A percentile compares a stretch with the other conserved stretches of the same genome.
Conservation (phyloP, 805 yeast species). For the Ogataea paradorogensis region DNA sequence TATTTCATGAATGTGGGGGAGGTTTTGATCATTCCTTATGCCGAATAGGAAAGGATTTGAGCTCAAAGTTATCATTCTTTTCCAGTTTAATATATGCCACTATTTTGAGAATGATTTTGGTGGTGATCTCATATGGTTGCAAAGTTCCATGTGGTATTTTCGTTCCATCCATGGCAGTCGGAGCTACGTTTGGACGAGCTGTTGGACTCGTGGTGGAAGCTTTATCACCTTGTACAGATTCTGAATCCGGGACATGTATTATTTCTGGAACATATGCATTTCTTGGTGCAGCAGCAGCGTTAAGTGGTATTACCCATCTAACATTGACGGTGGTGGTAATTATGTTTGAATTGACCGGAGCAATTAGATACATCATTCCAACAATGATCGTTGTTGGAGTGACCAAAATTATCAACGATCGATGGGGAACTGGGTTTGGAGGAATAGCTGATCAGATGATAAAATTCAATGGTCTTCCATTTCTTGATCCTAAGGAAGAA, state of each 20-base stretch:
- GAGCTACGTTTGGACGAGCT: slow-evolving; percentile 91
- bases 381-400: slow-evolving; percentile 94
- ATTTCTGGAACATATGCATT: slow-evolving; percentile 95
- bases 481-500: slow-evolving; percentile 69
- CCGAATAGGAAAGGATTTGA: slow-evolving; percentile 23
- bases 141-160: slow-evolving; percentile 97
- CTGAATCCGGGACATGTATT: slow-evolving; percentile 51
- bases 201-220: slow-evolving; percentile 70
- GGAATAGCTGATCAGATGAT: slow-evolving; percentile 98
- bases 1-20: slow-evolving; percentile 77
- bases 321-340: slow-evolving; percentile 92
- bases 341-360: slow-evolving; percentile 96
- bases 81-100: slow-evolving; percentile 68
- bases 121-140: slow-evolving; percentile 85
- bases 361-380: slow-evolving; percentile 85
- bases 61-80: slow-evolving; percentile 36
- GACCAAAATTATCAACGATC: slow-evolving; percentile 76
- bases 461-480: slow-evolving; percentile 81
- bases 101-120: slow-evolving; percentile 61
- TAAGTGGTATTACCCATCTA: slow-evolving; percentile 90
- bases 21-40: slow-evolving; percentile 41
- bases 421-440: slow-evolving; percentile 62
- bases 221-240: slow-evolving; percentile 32
- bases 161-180: slow-evolving; percentile 96
- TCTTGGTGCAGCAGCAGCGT: slow-evolving; percentile 92